Conservation (phyloP, 129 eudicot genomes). For the Dittrichia graveolens region DNA sequence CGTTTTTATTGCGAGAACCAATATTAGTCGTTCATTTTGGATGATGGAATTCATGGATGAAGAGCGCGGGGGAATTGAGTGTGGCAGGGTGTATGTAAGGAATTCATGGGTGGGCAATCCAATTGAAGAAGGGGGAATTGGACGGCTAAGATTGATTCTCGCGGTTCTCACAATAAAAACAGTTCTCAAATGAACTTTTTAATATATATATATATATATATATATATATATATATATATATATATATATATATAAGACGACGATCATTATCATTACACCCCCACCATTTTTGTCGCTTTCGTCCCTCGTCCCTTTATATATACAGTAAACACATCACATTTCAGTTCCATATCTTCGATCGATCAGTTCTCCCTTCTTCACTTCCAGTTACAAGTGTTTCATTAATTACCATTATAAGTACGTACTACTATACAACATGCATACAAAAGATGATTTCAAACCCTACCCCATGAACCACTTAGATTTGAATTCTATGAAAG, state of each 20-base stretch:
- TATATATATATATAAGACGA: constrained; percentile 15
- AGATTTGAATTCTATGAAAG: constrained; percentile 62
- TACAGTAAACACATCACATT: constrained; percentile 39
- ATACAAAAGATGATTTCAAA: constrained; percentile 42
- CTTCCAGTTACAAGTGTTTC: constrained; percentile 30
- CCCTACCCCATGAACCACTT: constrained; percentile 29
- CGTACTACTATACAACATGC: constrained; percentile 32
- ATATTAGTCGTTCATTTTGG: too few species aligned
- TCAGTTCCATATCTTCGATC: constrained; percentile 25
- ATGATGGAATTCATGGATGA: too few species aligned
- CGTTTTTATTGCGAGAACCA: too few species aligned
- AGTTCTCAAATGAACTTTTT: too few species aligned
- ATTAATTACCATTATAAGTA: constrained; percentile 16
- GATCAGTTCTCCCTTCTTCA: not conserved
- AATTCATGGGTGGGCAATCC: too few species aligned
- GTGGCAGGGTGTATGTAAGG: too few species aligned
- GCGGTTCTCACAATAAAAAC: too few species aligned
- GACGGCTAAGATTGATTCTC: too few species aligned
- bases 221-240: too few species aligned
- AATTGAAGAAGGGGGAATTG: too few species aligned
- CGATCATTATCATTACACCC: constrained; percentile 20
- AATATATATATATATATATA: too few species aligned
- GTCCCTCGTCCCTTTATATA: constrained; percentile 42
- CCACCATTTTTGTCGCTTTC: constrained; percentile 35
- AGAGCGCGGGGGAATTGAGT: too few species aligned